Evolutionary conservation across 2,329 filamentous ascomycete genomes (phyloP), one percentile per base, ranked within the genome.

Genomic region (Aspergillus japonicus): DNA sequence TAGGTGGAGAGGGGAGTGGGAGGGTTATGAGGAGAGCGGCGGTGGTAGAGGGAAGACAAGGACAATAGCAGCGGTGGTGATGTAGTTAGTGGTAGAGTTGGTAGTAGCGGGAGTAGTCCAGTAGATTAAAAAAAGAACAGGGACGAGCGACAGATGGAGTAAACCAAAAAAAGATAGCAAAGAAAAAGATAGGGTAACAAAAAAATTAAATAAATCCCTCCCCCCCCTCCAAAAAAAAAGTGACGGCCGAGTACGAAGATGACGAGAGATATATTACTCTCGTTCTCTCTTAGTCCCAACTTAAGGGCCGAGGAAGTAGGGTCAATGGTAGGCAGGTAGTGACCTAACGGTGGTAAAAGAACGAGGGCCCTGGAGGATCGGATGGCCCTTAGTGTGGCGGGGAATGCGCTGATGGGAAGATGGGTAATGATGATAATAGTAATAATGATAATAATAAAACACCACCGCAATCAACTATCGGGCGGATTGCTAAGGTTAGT

Each of bases 221-320:
- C n/a, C n/a, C n/a, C n/a, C n/a, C 31, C 21, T 21, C 21, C 31
- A 10, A 57, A 57, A 57, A 33, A 50, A 11, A 50, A 23, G 24
- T 50, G 48, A 50, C 33, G 60, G 44, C 57, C 50, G 48, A 59
- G 53, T 58, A 54, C 48, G 53, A 42, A 62, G 58, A 64, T 62
- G 64, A 62, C 60, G 59, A 64, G 62, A 60, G 60, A 64, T 64
- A 66, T 63, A 63, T 58, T 63, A 61, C 56, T 60, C 44, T 62
- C 51, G 47, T 59, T 50, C 54, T 50, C 60, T 63, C 39, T 42
- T 60, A 54, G 59, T 60, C 63, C 62, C 64, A 66, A 62, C 14
- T 42, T 42, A 42, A 42, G 26, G 57, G 48, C 63, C 52, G 53
- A 62, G 56, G 62, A 50, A 42, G 39, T 42, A 42, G 39, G 39